Conservation (phyloP, 2,329 filamentous ascomycete species). For the Ophiostoma novo-ulmi region DNA sequence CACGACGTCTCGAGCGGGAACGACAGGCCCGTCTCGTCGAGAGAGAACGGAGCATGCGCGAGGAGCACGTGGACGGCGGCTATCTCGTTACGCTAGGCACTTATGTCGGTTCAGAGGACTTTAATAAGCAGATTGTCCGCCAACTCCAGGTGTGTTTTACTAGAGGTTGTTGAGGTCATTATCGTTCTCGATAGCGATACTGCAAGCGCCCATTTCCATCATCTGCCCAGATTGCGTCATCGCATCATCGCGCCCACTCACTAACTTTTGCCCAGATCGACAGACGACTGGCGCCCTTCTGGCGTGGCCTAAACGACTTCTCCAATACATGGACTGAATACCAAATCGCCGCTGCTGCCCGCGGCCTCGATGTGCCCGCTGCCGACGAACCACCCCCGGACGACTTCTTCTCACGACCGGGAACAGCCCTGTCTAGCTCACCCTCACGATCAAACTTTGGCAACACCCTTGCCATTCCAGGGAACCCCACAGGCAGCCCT, state of each 20-base stretch:
- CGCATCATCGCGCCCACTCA: slow-evolving; percentile 22
- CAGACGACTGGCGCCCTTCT: slow-evolving; percentile 86
- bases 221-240: not conserved
- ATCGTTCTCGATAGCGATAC: not conserved
- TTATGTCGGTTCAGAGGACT: slow-evolving; percentile 90
- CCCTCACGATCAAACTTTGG: slow-evolving; percentile 32
- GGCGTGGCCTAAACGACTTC: slow-evolving; percentile 87
- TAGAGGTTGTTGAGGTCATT: not conserved
- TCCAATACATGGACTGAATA: slow-evolving; percentile 86
- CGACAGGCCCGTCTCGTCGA: slow-evolving; percentile 70
- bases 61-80: slow-evolving; percentile 91
- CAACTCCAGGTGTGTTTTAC: slow-evolving; percentile 71
- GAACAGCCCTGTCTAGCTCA: slow-evolving; percentile 9
- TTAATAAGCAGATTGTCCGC: slow-evolving; percentile 79
- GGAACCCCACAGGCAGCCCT: not conserved
- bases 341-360: slow-evolving; percentile 86
- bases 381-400: slow-evolving; percentile 78
- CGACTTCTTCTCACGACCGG: slow-evolving; percentile 46
- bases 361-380: slow-evolving; percentile 75
- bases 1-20: slow-evolving; percentile 77
- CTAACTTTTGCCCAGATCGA: slow-evolving; percentile 62
- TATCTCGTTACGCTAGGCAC: slow-evolving; percentile 91
- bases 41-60: slow-evolving; percentile 80
- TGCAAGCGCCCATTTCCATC: not conserved
- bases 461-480: slow-evolving; percentile 62